These are phyloP conservation scores for Liquidambar formosana DNA, from an alignment of 164 flowering plant genomes.

Conservation along the genomic window DNA sequence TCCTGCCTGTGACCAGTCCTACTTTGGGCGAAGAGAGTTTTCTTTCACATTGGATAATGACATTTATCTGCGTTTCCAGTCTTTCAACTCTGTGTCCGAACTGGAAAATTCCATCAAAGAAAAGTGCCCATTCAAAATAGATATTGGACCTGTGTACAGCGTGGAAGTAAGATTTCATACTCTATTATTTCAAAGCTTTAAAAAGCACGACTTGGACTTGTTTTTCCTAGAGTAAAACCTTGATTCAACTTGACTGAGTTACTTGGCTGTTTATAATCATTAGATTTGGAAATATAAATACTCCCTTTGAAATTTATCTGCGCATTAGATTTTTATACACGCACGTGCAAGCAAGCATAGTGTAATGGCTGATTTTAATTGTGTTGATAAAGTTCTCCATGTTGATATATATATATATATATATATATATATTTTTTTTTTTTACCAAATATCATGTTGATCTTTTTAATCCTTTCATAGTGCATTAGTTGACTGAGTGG, in stretches of 20 bases:
- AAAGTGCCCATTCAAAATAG: constrained; percentile 87
- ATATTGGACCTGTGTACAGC: constrained; percentile 93
- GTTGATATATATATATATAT: no score
- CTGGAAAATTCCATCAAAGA: constrained; percentile 78
- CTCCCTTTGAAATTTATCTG: no score
- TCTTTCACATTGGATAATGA: constrained; percentile 83
- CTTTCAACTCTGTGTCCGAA: constrained; percentile 59
- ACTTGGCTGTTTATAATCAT: no score
- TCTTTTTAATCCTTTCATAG: no score
- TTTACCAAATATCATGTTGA: neutral
- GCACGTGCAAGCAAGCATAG: neutral
- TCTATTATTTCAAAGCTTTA: no score
- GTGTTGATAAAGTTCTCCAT: neutral
- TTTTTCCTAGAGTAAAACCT: no score
- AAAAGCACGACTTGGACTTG: no score
- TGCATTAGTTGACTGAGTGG: no score
- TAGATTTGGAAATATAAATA: no score
- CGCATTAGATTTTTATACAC: neutral
- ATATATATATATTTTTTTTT: neutral
- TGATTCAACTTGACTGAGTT: no score
- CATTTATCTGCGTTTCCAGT: constrained; percentile 69
- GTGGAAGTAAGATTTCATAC: constrained; percentile 69
- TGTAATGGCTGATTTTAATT: neutral
- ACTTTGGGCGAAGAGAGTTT: constrained; percentile 81
- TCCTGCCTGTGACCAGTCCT: constrained; percentile 83